phyloP scores from a whole-genome alignment of 805 yeast genomes.

The Ogataea corticis region DNA sequence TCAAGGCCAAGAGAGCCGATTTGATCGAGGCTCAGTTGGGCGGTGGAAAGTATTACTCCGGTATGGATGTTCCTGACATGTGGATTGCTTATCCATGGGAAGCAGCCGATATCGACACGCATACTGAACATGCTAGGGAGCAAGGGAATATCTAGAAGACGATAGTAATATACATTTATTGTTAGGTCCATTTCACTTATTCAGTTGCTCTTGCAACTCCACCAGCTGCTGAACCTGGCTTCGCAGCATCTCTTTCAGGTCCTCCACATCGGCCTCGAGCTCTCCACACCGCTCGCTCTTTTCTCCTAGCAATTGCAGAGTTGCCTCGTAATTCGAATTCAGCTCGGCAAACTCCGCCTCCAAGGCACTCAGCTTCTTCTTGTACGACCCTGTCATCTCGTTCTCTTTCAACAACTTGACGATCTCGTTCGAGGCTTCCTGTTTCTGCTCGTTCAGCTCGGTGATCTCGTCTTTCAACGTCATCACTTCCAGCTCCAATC shows the following conservation, averaged over 20 bases:
- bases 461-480: constrained; percentile 64
- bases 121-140: constrained; percentile 59
- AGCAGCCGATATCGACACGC: constrained; percentile 75
- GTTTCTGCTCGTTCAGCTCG: constrained; percentile 56
- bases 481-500: constrained; percentile 75
- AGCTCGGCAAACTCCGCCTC: constrained; percentile 21
- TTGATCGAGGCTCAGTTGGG: constrained; percentile 63
- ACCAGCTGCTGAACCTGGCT: constrained; percentile 88
- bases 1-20: constrained; percentile 76
- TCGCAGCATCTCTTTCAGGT: constrained; percentile 79
- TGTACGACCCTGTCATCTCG: constrained; percentile 43
- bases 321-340: constrained; percentile 38
- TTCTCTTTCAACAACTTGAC: constrained; percentile 56
- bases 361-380: constrained; percentile 24
- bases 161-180: background rate
- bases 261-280: constrained; percentile 82
- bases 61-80: constrained; percentile 68
- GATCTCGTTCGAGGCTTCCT: constrained; percentile 67
- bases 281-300: constrained; percentile 85
- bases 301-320: constrained; percentile 77
- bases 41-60: constrained; percentile 68
- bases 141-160: constrained; percentile 56
- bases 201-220: constrained; percentile 46
- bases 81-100: constrained; percentile 96
- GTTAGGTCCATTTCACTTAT: constrained; percentile 3